phyloP scores from a whole-genome alignment of 2,329 filamentous ascomycete species.

The Blastomyces silverae region DNA sequence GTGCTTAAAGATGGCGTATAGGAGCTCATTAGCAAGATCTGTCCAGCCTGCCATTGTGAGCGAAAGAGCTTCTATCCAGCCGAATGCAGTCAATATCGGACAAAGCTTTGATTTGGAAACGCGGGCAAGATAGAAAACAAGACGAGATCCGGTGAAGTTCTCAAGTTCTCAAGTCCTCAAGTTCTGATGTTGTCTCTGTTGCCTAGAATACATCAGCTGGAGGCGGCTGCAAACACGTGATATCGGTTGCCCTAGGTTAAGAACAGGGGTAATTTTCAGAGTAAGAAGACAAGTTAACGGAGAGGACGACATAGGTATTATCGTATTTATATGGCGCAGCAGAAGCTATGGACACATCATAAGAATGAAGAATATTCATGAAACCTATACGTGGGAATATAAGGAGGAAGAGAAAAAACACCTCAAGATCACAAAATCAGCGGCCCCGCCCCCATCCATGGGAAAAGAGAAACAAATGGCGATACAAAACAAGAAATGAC shows the following conservation, averaged over 20 bases:
- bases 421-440: background rate
- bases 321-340: background rate
- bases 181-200: background rate
- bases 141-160: too few species aligned
- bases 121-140: background rate
- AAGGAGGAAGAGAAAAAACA: background rate
- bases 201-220: background rate
- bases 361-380: slow-evolving; percentile 8
- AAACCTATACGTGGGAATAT: slow-evolving; percentile 2
- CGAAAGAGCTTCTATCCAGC: background rate
- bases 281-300: background rate
- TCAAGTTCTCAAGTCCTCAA: background rate
- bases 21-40: slow-evolving; percentile 1
- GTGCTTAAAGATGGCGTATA: background rate
- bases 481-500: background rate
- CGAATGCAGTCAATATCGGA: background rate
- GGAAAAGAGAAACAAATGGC: background rate
- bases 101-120: background rate
- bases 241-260: background rate
- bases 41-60: background rate
- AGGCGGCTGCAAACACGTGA: background rate
- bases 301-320: background rate
- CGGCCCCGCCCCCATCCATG: background rate
- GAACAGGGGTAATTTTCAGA: too few species aligned
- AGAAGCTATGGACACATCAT: background rate